Evolutionary conservation across 306 rosid species (phyloP).

Genomic region (Macrotyloma uniflorum): DNA sequence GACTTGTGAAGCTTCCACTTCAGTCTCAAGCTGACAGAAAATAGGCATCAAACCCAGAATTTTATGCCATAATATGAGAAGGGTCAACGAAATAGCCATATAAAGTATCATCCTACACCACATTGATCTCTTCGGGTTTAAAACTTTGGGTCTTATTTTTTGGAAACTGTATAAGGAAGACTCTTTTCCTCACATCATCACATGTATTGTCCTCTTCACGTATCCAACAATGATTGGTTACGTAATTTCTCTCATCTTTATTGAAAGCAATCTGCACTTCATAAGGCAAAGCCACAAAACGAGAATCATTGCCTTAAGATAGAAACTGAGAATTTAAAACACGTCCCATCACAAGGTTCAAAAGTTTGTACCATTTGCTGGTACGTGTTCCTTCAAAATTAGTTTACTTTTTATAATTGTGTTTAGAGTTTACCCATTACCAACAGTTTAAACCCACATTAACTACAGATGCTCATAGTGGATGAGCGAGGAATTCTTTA

Average conservation of each 20-base stretch:
- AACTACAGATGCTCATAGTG: neutral
- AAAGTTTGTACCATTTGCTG: constrained; percentile 20
- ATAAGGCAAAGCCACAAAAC: neutral
- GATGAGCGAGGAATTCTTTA: neutral
- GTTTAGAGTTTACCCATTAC: constrained; percentile 32
- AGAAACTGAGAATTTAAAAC: neutral
- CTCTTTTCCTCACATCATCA: neutral
- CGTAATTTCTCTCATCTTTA: neutral
- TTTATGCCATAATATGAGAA: neutral
- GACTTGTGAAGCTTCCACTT: neutral
- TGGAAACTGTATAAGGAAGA: constrained; percentile 9
- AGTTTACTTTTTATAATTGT: neutral
- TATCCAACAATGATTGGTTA: constrained; percentile 20
- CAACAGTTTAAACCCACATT: constrained; percentile 22
- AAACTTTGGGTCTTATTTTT: neutral
- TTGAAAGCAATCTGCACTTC: constrained; percentile 34
- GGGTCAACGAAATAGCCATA: constrained; percentile 8
- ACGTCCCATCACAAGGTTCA: constrained; percentile 14
- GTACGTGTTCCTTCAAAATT: constrained; percentile 9
- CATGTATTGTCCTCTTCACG: constrained; percentile 24
- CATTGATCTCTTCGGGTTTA: neutral
- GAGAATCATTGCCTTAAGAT: neutral
- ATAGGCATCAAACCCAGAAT: neutral
- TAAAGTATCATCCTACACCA: neutral
- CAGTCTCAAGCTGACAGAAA: constrained; percentile 4